A percentile compares a stretch with the other conserved stretches of the same genome.
These are phyloP conservation scores for Pestalotiopsis sp. DNA, from an alignment of 2,329 filamentous ascomycete species.

Conservation along the genomic window DNA sequence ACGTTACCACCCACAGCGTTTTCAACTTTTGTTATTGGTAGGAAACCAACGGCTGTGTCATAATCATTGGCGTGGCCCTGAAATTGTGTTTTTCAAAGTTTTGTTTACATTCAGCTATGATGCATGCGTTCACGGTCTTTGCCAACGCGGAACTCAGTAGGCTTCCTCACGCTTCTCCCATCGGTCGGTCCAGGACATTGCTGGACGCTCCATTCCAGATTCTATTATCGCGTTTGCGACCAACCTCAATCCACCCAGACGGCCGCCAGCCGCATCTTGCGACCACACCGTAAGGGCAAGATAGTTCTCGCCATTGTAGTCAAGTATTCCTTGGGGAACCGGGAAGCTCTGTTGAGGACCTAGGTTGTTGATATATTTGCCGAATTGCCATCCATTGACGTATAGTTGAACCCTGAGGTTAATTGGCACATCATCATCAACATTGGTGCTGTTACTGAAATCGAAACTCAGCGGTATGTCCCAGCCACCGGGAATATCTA, in stretches of 20 bases:
- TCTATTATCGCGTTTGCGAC: slow-evolving; percentile 44
- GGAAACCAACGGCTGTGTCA: too few relatives aligned
- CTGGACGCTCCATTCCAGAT: slow-evolving; percentile 21
- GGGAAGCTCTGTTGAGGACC: slow-evolving; percentile 74
- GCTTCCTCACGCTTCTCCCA: slow-evolving; percentile 18
- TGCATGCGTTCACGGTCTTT: background rate
- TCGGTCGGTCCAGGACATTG: slow-evolving; percentile 18
- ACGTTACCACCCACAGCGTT: too few relatives aligned
- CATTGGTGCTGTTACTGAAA: slow-evolving; percentile 43
- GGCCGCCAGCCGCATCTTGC: slow-evolving; percentile 58
- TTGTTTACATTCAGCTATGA: background rate
- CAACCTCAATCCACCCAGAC: slow-evolving; percentile 42
- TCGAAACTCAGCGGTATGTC: slow-evolving; percentile 65
- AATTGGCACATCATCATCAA: slow-evolving; percentile 32
- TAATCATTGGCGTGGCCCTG: too few relatives aligned
- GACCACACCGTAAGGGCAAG: slow-evolving; percentile 73
- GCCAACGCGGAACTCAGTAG: slow-evolving; percentile 15
- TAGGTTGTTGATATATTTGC: slow-evolving; percentile 63
- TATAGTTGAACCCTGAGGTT: slow-evolving; percentile 66
- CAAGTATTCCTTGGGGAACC: slow-evolving; percentile 72
- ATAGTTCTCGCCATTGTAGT: slow-evolving; percentile 73
- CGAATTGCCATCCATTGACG: slow-evolving; percentile 77
- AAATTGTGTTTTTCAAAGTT: too few relatives aligned
- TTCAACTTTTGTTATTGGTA: too few relatives aligned
- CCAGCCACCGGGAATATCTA: slow-evolving; percentile 56